Evolutionary conservation across 331 rosid genomes (phyloP).

Genomic region (Quercus phellos): DNA sequence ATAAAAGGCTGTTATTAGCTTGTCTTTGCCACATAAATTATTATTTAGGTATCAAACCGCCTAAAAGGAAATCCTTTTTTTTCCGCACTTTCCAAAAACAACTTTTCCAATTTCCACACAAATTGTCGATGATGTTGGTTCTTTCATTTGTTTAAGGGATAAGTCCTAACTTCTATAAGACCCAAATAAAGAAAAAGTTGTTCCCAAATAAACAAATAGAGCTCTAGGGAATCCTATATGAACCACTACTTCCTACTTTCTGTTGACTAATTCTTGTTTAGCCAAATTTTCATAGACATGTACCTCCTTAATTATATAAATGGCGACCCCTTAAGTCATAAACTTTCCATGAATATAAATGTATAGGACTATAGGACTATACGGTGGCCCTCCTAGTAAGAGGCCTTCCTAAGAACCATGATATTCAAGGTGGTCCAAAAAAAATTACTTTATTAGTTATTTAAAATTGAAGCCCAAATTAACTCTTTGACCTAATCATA

Average conservation of each 20-base stretch:
- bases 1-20: neutral
- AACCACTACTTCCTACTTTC: slow-evolving; percentile 6
- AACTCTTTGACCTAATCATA: slow-evolving; percentile 12
- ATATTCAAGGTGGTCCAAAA: neutral
- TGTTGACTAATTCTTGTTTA: slow-evolving; percentile 7
- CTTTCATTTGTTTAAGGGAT: slow-evolving; percentile 5
- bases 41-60: slow-evolving; percentile 38
- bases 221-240: slow-evolving; percentile 3
- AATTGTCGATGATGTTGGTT: slow-evolving; percentile 13
- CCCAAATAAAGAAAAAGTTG: slow-evolving; percentile 5
- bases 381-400: too few relatives aligned
- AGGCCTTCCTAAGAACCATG: neutral
- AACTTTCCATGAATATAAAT: neutral
- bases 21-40: slow-evolving; percentile 28
- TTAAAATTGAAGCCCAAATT: neutral
- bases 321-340: neutral
- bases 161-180: slow-evolving; percentile 7
- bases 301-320: neutral
- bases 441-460: neutral
- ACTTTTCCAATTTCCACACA: slow-evolving; percentile 43
- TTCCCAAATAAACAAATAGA: neutral
- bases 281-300: neutral
- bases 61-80: slow-evolving; percentile 37
- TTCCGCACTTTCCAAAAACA: slow-evolving; percentile 48
- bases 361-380: neutral